Evolutionary conservation across 75 land plant species (phyloP).

Genomic region (Cunninghamia lanceolata): DNA sequence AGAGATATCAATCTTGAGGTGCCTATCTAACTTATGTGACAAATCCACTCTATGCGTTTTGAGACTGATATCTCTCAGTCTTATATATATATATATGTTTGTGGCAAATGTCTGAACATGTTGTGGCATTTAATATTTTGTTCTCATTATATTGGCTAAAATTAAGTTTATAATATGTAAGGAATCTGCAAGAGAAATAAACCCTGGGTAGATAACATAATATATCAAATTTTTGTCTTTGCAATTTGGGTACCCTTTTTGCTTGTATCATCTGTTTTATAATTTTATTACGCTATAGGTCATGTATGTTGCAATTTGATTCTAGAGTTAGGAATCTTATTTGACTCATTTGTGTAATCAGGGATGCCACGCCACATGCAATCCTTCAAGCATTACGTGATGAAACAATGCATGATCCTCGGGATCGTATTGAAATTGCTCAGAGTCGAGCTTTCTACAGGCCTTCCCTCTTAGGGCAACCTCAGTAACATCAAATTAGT

Average conservation of each 20-base stretch:
- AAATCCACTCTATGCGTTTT: too few relatives aligned
- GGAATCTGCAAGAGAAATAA: too few relatives aligned
- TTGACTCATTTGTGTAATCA: slow-evolving; percentile 13
- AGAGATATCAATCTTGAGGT: too few relatives aligned
- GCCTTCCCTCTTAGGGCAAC: slow-evolving; percentile 39
- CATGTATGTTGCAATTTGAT: not conserved
- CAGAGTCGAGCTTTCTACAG: slow-evolving; percentile 34
- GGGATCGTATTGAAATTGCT: slow-evolving; percentile 43
- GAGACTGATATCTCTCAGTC: too few relatives aligned
- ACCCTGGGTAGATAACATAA: too few relatives aligned
- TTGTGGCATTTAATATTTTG: not conserved
- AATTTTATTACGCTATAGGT: not conserved
- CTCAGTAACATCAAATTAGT: not conserved
- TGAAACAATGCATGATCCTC: slow-evolving; percentile 50
- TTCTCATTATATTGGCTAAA: not conserved
- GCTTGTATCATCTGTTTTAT: not conserved
- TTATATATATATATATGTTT: not conserved
- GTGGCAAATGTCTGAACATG: not conserved
- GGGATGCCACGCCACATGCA: slow-evolving; percentile 33
- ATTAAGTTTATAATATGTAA: not conserved
- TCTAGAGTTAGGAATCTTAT: not conserved
- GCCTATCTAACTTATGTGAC: too few relatives aligned
- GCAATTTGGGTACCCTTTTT: not conserved
- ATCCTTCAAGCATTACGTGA: slow-evolving; percentile 47
- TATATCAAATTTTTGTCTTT: not conserved